Percentiles rank a stretch among this genome's conserved stretches.
Conservation (phyloP, 352 stramenopile species). For the Halophytophthora polymorphica region DNA sequence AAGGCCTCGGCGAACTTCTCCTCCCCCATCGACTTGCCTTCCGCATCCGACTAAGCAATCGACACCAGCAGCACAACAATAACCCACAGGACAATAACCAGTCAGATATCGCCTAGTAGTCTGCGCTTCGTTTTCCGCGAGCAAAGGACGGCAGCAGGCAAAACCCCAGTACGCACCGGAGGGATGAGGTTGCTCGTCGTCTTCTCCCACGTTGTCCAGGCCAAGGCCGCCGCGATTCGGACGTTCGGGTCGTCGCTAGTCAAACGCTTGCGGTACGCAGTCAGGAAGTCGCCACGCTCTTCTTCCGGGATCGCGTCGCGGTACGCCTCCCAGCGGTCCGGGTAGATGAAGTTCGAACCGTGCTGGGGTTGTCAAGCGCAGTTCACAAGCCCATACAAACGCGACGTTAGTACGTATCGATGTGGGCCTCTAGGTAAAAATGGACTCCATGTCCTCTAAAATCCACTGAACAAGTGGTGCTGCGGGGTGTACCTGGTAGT, state of each 20-base stretch:
- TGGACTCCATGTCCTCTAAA: too few relatives aligned
- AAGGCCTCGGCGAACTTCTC: slow-evolving; percentile 87
- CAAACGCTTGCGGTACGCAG: slow-evolving; percentile 86
- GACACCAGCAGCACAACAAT: neutral
- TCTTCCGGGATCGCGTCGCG: slow-evolving; percentile 82
- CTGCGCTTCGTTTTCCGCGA: neutral
- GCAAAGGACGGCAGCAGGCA: neutral
- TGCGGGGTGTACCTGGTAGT: slow-evolving; percentile 73
- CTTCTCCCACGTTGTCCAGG: slow-evolving; percentile 92
- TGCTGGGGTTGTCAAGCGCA: slow-evolving; percentile 20
- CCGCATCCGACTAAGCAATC: slow-evolving; percentile 37
- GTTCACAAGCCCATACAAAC: neutral
- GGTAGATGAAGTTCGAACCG: slow-evolving; percentile 88
- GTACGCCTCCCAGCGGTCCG: slow-evolving; percentile 89
- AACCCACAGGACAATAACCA: neutral
- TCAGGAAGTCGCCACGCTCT: slow-evolving; percentile 80
- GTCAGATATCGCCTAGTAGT: too few relatives aligned
- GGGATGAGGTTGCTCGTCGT: slow-evolving; percentile 82
- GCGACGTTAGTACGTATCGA: neutral
- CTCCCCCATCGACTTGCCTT: slow-evolving; percentile 78
- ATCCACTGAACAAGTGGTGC: too few relatives aligned
- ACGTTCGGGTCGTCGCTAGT: slow-evolving; percentile 85
- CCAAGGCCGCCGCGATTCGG: slow-evolving; percentile 75
- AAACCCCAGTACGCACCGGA: slow-evolving; percentile 23
- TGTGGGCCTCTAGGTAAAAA: too few relatives aligned